phyloP scores from a whole-genome alignment of 1,284 basidiomycete species.

The Ceratorhiza oryzae-sativae region DNA sequence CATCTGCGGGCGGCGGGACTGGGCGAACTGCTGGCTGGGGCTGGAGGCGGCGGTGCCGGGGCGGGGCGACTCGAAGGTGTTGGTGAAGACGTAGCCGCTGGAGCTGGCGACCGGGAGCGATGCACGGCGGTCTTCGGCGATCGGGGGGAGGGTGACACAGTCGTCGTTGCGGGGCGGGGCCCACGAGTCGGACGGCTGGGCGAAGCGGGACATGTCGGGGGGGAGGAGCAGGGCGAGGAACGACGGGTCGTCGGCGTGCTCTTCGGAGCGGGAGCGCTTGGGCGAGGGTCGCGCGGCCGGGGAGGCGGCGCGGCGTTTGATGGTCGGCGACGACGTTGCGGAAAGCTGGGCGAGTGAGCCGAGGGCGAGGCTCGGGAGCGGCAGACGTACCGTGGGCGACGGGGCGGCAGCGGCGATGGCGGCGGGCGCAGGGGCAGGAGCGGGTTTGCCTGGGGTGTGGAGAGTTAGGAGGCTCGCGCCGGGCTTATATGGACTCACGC shows the following conservation, averaged over 20 bases:
- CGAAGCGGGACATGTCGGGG: conserved; percentile 24
- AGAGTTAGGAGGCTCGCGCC: not conserved
- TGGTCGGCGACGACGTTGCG: conserved; percentile 28
- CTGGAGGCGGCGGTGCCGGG: conserved; percentile 23
- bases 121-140: conserved; percentile 23
- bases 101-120: conserved; percentile 25
- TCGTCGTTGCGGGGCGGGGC: conserved; percentile 26
- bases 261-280: conserved; percentile 35
- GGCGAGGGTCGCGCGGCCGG: conserved; percentile 25
- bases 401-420: not conserved
- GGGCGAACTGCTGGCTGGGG: conserved; percentile 14
- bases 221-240: conserved; percentile 33
- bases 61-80: conserved; percentile 43
- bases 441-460: conserved; percentile 10
- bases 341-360: not conserved
- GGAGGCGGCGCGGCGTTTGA: conserved; percentile 31
- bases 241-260: conserved; percentile 30
- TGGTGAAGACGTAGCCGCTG: conserved; percentile 39
- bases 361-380: not conserved
- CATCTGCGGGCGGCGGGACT: conserved; percentile 17
- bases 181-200: conserved; percentile 21
- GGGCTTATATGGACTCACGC: conserved; percentile 8
- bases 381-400: conserved; percentile 6
- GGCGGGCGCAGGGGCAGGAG: not conserved
- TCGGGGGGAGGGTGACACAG: conserved; percentile 41